A percentile compares a stretch with the other conserved stretches of the same genome.
Conservation (phyloP, 192 early-diverging fungal genomes). For the Rhizophagus clarus region DNA sequence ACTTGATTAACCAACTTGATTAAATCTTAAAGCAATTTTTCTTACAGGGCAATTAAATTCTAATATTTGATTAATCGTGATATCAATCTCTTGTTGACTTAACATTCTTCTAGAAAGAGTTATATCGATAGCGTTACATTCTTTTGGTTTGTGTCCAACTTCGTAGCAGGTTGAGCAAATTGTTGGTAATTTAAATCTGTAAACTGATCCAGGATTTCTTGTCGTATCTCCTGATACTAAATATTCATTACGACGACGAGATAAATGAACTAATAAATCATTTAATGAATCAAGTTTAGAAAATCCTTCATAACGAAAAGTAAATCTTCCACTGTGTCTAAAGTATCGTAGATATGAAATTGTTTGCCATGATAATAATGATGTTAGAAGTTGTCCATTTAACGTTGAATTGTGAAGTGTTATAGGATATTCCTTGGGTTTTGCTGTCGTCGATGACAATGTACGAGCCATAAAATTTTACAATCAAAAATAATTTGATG, state of each 20-base stretch:
- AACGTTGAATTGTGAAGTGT: not conserved
- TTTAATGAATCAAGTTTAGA: not conserved
- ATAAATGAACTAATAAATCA: not conserved
- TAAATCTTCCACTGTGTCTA: not conserved
- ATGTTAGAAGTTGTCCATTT: not conserved
- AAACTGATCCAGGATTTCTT: not conserved
- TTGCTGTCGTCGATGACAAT: not conserved
- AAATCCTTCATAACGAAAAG: not conserved
- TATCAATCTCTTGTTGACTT: not conserved
- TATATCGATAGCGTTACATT: not conserved
- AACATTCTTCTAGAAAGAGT: not conserved
- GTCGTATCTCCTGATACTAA: not conserved
- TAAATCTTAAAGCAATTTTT: not conserved
- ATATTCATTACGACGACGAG: not conserved
- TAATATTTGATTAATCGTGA: not conserved
- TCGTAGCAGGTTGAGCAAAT: not conserved
- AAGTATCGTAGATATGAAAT: not conserved
- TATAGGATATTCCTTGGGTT: not conserved
- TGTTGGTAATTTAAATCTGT: not conserved
- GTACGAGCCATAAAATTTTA: not conserved
- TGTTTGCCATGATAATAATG: not conserved
- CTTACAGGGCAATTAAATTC: not conserved
- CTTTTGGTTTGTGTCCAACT: not conserved
- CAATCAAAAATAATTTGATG: not conserved
- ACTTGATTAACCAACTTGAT: not conserved